phyloP scores from a whole-genome alignment of 495 filamentous ascomycete genomes.

The Daldinia decipiens region DNA sequence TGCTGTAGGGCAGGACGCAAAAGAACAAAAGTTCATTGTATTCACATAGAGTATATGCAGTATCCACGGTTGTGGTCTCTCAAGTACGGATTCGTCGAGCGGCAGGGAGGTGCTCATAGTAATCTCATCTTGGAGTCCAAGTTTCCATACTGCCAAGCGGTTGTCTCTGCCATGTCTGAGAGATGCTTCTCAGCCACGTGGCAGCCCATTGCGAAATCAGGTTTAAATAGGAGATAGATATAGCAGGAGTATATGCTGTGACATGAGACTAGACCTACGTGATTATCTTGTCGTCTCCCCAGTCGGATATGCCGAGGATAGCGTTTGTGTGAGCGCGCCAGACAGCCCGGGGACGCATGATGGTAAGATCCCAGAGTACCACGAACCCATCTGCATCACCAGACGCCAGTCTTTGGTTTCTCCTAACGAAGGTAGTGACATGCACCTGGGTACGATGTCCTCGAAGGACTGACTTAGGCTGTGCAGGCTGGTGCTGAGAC shows the following conservation, averaged over 20 bases:
- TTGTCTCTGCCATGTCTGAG: constrained; percentile 89
- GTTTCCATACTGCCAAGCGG: constrained; percentile 84
- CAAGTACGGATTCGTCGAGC: constrained; percentile 64
- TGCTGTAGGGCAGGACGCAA: constrained; percentile 67
- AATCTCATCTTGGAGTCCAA: constrained; percentile 69
- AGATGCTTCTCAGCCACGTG: constrained; percentile 23
- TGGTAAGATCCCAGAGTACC: constrained; percentile 83
- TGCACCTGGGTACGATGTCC: constrained; percentile 88
- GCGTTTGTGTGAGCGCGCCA: constrained; percentile 88
- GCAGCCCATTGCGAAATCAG: constrained; percentile 13
- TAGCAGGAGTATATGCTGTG: constrained; percentile 16
- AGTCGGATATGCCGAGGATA: constrained; percentile 77
- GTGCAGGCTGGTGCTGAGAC: constrained; percentile 60
- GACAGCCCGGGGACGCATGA: constrained; percentile 81
- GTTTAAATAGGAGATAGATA: constrained; percentile 2
- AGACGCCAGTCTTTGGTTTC: constrained; percentile 80
- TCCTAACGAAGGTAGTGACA: constrained; percentile 73
- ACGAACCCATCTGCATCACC: constrained; percentile 93
- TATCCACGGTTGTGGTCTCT: constrained; percentile 80
- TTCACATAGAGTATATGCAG: constrained; percentile 86
- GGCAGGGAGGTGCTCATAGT: constrained; percentile 76
- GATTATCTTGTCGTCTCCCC: constrained; percentile 70
- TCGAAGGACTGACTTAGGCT: constrained; percentile 86
- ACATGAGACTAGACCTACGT: constrained; percentile 69
- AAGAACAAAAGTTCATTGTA: constrained; percentile 95